Percentiles rank a stretch among this genome's conserved stretches.
Conservation (phyloP, 75 land plant species). For the Selaginella tamariscina region DNA sequence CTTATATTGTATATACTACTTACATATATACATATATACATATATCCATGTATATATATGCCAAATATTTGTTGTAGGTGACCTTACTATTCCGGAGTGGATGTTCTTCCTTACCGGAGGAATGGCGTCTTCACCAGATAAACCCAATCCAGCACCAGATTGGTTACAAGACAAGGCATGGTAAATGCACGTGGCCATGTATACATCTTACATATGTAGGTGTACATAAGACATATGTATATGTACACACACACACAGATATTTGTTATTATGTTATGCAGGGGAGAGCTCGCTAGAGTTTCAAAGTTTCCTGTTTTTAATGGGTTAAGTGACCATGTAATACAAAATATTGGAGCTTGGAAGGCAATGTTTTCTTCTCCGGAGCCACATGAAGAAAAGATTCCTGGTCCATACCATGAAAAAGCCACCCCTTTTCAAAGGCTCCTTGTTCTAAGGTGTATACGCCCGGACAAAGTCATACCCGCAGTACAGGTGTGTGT, state of each 20-base stretch:
- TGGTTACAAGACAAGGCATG: constrained; percentile 31
- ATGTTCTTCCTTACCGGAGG: constrained; percentile 35
- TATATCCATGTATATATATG: too few relatives aligned
- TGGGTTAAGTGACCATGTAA: constrained; percentile 17
- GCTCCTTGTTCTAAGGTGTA: constrained; percentile 22
- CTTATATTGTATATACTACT: too few relatives aligned
- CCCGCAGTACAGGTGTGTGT: constrained; percentile 30
- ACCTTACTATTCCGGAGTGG: constrained; percentile 24
- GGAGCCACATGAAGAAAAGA: constrained; percentile 26
- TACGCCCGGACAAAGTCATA: constrained; percentile 35
- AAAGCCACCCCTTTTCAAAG: constrained; percentile 20
- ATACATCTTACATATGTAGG: too few relatives aligned
- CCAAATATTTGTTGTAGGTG: too few relatives aligned
- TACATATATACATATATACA: too few relatives aligned
- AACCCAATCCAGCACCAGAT: constrained; percentile 27
- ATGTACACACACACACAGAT: too few relatives aligned
- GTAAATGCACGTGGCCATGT: too few relatives aligned
- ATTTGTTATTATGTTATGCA: too few relatives aligned
- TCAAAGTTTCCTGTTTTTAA: constrained; percentile 13
- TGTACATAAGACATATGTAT: too few relatives aligned
- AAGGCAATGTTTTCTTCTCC: constrained; percentile 19
- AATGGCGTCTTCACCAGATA: constrained; percentile 17
- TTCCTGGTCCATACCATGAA: constrained; percentile 18
- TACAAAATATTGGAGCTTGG: constrained; percentile 17
- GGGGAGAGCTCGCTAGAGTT: constrained; percentile 24